Percentiles rank a stretch among this genome's conserved stretches.
These are phyloP conservation scores for Phlyctochytrium arcticum DNA, from an alignment of 192 early-diverging fungal genomes.

Conservation along the genomic window DNA sequence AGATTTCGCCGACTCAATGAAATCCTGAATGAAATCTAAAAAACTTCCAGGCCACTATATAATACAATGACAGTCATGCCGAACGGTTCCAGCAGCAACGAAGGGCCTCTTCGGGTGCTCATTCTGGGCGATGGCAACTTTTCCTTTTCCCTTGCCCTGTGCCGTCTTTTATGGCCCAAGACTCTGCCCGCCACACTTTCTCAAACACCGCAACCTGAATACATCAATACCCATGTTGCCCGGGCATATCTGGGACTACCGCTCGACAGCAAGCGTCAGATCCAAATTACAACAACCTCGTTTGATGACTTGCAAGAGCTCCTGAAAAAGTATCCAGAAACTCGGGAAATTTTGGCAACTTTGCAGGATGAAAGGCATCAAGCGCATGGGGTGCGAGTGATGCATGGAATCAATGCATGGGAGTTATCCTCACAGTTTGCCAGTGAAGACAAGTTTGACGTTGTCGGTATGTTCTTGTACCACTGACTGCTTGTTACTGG, in stretches of 20 bases:
- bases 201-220: neutral
- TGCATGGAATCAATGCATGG: slow-evolving; percentile 56
- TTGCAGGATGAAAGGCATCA: slow-evolving; percentile 11
- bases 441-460: slow-evolving; percentile 11
- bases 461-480: slow-evolving; percentile 15
- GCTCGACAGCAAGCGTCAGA: neutral
- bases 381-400: slow-evolving; percentile 23
- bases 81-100: neutral
- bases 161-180: slow-evolving; percentile 29
- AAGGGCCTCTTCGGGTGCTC: slow-evolving; percentile 19
- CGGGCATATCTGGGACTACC: slow-evolving; percentile 21
- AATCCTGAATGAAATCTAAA: no score
- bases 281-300: slow-evolving; percentile 38
- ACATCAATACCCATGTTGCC: neutral
- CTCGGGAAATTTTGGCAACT: slow-evolving; percentile 27
- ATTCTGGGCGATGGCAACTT: slow-evolving; percentile 47
- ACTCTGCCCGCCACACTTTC: neutral
- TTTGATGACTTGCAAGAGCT: slow-evolving; percentile 44
- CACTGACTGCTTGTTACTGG: neutral
- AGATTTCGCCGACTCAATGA: no score
- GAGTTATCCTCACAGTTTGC: slow-evolving; percentile 35
- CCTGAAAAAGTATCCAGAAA: slow-evolving; percentile 44
- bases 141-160: slow-evolving; percentile 47
- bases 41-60: neutral
- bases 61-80: neutral